A percentile compares a stretch with the other conserved stretches of the same genome.
phyloP scores from a whole-genome alignment of 1,139 yeast species.

The Kluyveromyces marxianus region DNA sequence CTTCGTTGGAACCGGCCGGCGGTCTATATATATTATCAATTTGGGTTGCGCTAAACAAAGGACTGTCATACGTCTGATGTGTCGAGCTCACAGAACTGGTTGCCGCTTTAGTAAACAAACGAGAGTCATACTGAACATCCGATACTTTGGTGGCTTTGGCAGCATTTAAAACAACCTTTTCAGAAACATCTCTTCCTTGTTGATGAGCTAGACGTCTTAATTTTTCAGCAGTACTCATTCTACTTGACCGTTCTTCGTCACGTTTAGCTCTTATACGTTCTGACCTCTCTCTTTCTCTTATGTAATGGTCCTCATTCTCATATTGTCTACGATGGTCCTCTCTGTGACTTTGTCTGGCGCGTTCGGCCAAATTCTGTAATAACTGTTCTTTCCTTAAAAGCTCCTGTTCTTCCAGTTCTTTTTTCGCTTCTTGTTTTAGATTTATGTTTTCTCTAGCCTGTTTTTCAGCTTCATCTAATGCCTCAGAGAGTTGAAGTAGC shows the following conservation, averaged over 20 bases:
- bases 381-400: conserved; percentile 53
- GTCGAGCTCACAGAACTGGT: conserved; percentile 35
- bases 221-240: conserved; percentile 41
- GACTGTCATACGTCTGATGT: conserved; percentile 48
- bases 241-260: conserved; percentile 37
- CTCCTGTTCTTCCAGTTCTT: conserved; percentile 48
- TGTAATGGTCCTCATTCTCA: conserved; percentile 15
- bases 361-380: conserved; percentile 50
- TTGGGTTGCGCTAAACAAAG: conserved; percentile 49
- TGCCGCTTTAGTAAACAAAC: conserved; percentile 43
- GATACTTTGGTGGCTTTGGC: conserved; percentile 35
- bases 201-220: conserved; percentile 38
- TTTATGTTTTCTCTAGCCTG: conserved; percentile 66
- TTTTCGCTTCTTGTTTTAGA: conserved; percentile 49
- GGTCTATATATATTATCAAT: conserved; percentile 44
- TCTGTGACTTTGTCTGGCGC: conserved; percentile 43
- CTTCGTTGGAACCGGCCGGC: conserved; percentile 17
- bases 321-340: conserved; percentile 11
- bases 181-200: conserved; percentile 47
- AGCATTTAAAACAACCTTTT: conserved; percentile 45
- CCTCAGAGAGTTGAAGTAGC: conserved; percentile 58
- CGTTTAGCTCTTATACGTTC: conserved; percentile 42
- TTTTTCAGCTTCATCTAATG: conserved; percentile 68
- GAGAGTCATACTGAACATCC: conserved; percentile 48
- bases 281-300: conserved; percentile 36